Evolutionary conservation across 2,329 filamentous ascomycete species (phyloP), one percentile per base, ranked within the genome.

Genomic region (Fusarium illudens): DNA sequence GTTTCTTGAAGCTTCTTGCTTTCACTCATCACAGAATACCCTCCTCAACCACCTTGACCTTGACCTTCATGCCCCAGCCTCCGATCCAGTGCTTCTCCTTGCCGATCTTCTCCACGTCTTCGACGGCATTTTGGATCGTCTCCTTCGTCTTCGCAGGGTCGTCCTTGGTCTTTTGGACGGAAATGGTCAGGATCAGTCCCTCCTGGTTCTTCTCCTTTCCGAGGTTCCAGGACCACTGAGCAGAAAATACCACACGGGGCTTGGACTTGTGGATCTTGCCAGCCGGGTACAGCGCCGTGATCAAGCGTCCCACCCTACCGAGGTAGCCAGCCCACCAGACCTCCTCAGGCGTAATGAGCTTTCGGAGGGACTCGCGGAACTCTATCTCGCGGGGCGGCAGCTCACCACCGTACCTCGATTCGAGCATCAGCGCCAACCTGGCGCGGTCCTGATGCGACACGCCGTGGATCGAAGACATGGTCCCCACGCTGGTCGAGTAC

Each of bases 321-420:
- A 91, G 71, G 71, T 90, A 92, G 54, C 82, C 83, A 56, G 86
- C 84, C 89, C 89, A 92, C 89, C 89, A 92, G 11, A 84, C 80
- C 60, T 85, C 81, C 66, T 84, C 83, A 0, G 80, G 75, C 0
- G 84, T 85, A 3, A 90, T 76, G 4, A 91, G 80, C 33, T 79
- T 77, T 36, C 84, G 78, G 30, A 92, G 79, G 4, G 83, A 81
- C 2, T 78, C 74, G 30, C 86, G 85, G 70, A 90, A 88, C 4
- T 80, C 75, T 9, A 83, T 74, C 68, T 91, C 89, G 0, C 82
- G 82, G 0, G 87, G 86, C 3, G 86, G 84, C 2, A 92, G 81
- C 39, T 88, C 85, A 6, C 87, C 88, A 4, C 86, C 86, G 78
- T 89, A 91, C 48, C 89, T 81, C 56, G 89, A 87, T 69, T 87